Conservation (phyloP, 139 green algal genomes). For the Chlamydomonas sphaeroides region DNA sequence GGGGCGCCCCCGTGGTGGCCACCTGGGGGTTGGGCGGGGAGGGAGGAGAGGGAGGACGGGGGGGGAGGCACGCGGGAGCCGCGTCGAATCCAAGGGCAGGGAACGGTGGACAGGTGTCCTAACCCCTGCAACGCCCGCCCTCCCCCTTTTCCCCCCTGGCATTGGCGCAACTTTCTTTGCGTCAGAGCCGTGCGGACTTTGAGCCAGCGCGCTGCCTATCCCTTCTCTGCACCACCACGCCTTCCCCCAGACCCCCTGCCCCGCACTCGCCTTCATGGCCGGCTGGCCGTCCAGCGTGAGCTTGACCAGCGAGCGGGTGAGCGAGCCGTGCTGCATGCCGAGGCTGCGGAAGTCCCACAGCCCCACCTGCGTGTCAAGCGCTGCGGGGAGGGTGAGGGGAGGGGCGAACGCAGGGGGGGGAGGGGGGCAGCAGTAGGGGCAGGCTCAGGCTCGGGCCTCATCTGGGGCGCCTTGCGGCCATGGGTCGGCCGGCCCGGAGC, state of each 20-base stretch:
- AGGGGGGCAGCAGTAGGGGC: not conserved
- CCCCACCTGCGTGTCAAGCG: slow-evolving; percentile 24
- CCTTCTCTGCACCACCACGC: not conserved
- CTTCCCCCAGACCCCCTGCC: not conserved
- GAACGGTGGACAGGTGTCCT: not conserved
- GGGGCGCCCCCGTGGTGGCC: slow-evolving; percentile 6
- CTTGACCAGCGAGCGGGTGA: not conserved
- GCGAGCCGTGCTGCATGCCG: not conserved
- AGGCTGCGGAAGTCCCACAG: slow-evolving; percentile 45
- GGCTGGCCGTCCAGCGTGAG: slow-evolving; percentile 31
- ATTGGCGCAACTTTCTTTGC: no score
- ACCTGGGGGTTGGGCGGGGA: not conserved
- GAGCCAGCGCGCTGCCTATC: no score
- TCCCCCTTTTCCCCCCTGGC: no score
- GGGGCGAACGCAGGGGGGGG: not conserved
- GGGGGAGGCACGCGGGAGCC: not conserved
- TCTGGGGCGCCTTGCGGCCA: no score
- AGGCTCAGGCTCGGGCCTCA: no score
- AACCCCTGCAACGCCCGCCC: no score
- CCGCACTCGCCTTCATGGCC: slow-evolving; percentile 17
- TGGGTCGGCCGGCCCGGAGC: no score
- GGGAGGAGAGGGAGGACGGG: not conserved
- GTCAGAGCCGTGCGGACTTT: no score
- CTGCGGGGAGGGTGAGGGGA: not conserved
- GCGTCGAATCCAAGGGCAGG: not conserved